These are phyloP conservation scores for Spathaspora sp. DNA, from an alignment of 805 yeast genomes.

Conservation along the genomic window DNA sequence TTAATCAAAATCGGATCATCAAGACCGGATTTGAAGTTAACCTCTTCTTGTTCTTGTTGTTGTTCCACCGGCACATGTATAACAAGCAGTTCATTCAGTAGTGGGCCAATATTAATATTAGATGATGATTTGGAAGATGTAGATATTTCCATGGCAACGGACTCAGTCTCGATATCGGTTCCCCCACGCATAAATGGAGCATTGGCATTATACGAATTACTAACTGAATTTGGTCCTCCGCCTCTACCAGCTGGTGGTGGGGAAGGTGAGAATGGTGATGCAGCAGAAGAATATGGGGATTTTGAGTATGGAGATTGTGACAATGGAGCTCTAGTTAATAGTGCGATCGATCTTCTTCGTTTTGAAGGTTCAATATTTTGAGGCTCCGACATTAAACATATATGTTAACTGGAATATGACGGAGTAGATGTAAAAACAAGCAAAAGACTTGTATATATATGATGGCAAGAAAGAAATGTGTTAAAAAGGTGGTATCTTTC, in stretches of 20 bases:
- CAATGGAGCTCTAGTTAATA: conserved; percentile 26
- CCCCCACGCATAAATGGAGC: conserved; percentile 17
- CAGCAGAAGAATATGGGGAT: background rate
- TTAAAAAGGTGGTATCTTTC: background rate
- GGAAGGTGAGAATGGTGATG: background rate
- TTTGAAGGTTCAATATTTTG: conserved; percentile 1
- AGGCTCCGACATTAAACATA: background rate
- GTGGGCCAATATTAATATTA: background rate
- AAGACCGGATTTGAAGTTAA: conserved; percentile 14
- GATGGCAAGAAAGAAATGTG: background rate
- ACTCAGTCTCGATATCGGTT: conserved; percentile 3
- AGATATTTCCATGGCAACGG: conserved; percentile 10
- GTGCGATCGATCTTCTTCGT: conserved; percentile 28
- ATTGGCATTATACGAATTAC: conserved; percentile 12
- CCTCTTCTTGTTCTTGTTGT: conserved; percentile 7
- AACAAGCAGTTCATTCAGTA: conserved; percentile 1
- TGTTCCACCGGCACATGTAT: conserved; percentile 4
- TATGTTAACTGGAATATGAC: too few relatives aligned
- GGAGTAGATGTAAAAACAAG: background rate
- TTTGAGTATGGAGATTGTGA: conserved; percentile 22
- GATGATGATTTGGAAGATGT: conserved; percentile 8
- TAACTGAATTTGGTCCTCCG: conserved; percentile 8
- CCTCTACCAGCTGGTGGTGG: conserved; percentile 11
- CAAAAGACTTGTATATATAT: background rate
- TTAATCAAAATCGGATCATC: conserved; percentile 31